These are phyloP conservation scores for Lophiostoma macrostomum DNA, from an alignment of 495 filamentous ascomycete genomes.

Conservation along the genomic window DNA sequence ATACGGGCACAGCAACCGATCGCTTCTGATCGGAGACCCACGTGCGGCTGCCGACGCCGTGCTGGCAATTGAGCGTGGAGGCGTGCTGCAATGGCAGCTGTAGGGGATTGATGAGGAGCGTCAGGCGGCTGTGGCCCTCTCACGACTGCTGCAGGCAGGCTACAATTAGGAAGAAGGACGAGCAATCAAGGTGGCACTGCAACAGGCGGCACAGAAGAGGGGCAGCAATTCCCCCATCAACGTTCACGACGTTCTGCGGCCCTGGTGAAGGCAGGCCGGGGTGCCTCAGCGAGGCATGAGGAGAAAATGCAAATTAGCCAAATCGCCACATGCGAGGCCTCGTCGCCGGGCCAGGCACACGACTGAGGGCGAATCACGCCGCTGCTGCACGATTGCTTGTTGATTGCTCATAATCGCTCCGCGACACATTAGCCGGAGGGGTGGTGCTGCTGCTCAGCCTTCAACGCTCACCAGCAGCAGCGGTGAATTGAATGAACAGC, in stretches of 20 bases:
- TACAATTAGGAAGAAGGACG: not conserved
- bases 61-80: slow-evolving; percentile 11
- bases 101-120: not conserved
- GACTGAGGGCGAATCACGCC: slow-evolving; percentile 8
- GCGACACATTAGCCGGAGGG: too few relatives aligned
- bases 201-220: not conserved
- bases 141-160: not conserved
- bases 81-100: not conserved
- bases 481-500: too few relatives aligned
- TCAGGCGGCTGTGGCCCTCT: too few relatives aligned
- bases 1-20: slow-evolving; percentile 3
- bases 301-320: slow-evolving; percentile 18
- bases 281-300: slow-evolving; percentile 2
- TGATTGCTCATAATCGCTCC: slow-evolving; percentile 6
- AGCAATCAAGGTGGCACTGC: slow-evolving; percentile 15
- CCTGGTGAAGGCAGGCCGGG: not conserved
- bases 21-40: not conserved
- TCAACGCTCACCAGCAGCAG: too few relatives aligned
- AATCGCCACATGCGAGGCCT: not conserved
- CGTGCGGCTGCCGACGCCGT: slow-evolving; percentile 7
- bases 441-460: too few relatives aligned
- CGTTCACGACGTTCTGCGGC: not conserved
- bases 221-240: not conserved
- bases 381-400: not conserved
- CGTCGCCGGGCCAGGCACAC: not conserved